phyloP scores from a whole-genome alignment of 192 early-diverging fungal genomes.

The Coemansia pectinata region DNA sequence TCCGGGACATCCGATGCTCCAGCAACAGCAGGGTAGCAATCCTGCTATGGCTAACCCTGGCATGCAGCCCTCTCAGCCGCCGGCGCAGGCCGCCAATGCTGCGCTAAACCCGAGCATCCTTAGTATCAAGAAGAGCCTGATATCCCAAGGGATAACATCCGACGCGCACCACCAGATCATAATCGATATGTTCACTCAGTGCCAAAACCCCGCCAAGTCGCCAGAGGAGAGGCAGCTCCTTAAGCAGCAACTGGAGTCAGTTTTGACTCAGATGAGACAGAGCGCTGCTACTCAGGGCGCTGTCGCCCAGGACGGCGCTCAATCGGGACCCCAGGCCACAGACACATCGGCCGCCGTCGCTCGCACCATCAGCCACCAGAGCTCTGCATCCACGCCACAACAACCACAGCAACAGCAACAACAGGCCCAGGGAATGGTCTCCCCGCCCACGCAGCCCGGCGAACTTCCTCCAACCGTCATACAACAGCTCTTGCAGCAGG shows the following conservation, averaged over 20 bases:
- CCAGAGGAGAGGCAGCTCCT: slow-evolving; percentile 11
- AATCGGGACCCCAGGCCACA: neutral
- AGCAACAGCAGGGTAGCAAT: neutral
- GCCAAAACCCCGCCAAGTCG: slow-evolving; percentile 8
- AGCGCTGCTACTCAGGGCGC: neutral
- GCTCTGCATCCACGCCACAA: neutral
- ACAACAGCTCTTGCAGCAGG: slow-evolving; percentile 18
- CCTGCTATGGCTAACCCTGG: neutral
- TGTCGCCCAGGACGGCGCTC: neutral
- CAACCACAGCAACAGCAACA: slow-evolving; percentile 13
- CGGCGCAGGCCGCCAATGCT: neutral
- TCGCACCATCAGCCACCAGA: slow-evolving; percentile 5
- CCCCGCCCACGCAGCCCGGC: slow-evolving; percentile 27
- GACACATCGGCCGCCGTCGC: slow-evolving; percentile 1
- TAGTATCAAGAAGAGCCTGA: neutral
- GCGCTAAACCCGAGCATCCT: neutral
- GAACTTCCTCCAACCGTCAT: neutral
- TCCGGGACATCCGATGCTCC: neutral
- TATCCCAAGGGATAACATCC: slow-evolving; percentile 16
- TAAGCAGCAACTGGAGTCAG: neutral
- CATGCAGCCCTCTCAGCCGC: neutral
- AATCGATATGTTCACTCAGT: slow-evolving; percentile 2
- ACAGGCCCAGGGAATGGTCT: slow-evolving; percentile 5
- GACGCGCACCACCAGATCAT: slow-evolving; percentile 6
- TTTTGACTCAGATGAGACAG: slow-evolving; percentile 11